Conservation (phyloP, 441 rosid genomes). For the Bocquillonia castaneifolia region DNA sequence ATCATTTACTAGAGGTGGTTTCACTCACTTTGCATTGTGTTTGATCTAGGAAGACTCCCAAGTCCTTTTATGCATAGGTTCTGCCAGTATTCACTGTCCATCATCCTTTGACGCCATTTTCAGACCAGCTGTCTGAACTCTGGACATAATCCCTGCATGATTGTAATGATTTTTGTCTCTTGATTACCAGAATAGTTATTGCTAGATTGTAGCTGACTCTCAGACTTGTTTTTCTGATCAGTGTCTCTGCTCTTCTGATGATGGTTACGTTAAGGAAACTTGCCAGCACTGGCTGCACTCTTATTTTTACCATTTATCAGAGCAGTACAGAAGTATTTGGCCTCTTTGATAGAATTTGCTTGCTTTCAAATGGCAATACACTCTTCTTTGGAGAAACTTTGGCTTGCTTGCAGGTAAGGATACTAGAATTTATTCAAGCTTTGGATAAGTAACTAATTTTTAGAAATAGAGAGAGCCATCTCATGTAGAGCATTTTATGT, state of each 20-base stretch:
- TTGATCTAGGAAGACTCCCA: background rate
- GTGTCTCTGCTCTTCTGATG: conserved; percentile 98
- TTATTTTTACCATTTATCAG: conserved; percentile 79
- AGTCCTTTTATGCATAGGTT: background rate
- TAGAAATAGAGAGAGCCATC: background rate
- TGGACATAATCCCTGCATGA: conserved; percentile 2
- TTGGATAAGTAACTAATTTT: conserved; percentile 1
- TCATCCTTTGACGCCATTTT: background rate
- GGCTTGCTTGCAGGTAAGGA: conserved; percentile 92
- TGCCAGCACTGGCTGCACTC: conserved; percentile 94
- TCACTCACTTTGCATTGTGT: background rate
- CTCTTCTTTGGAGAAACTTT: conserved; percentile 96
- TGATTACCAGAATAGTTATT: no score
- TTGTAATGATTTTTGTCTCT: conserved; percentile 9
- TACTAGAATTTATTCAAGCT: conserved; percentile 9
- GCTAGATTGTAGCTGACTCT: conserved; percentile 15
- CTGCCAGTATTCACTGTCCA: background rate
- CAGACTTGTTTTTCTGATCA: conserved; percentile 25
- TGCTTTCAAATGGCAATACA: conserved; percentile 93
- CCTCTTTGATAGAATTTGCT: conserved; percentile 95
- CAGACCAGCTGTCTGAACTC: background rate
- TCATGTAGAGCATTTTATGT: background rate
- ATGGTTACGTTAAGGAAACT: conserved; percentile 98
- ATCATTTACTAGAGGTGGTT: background rate
- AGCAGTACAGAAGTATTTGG: conserved; percentile 99